Evolutionary conservation across 768 basidiomycete species (phyloP).

Genomic region (Auriscalpium vulgare): DNA sequence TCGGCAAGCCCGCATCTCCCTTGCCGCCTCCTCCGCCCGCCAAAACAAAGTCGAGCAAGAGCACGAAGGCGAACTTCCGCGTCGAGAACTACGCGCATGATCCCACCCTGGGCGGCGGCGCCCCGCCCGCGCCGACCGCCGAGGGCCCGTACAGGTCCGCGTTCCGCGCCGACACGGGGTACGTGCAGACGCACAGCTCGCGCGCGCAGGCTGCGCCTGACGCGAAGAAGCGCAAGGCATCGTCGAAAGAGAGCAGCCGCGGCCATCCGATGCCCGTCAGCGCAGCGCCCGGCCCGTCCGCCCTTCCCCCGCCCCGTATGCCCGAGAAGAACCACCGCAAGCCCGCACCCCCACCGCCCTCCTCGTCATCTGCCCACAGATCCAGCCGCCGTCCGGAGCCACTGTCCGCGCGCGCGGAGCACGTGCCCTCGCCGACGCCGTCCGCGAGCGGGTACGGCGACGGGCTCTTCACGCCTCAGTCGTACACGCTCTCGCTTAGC

Average conservation of each 20-base stretch:
- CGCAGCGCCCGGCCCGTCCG: no score
- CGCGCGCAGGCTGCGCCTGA: neutral
- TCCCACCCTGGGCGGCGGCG: conserved; percentile 8
- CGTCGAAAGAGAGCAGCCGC: neutral
- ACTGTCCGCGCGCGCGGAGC: no score
- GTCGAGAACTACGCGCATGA: conserved; percentile 12
- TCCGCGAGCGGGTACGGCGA: no score
- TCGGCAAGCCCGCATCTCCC: neutral
- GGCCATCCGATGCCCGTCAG: no score
- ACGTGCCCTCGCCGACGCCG: no score
- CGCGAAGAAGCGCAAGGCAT: neutral
- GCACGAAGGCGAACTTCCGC: conserved; percentile 8
- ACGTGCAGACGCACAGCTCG: conserved; percentile 1
- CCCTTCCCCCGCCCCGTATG: no score
- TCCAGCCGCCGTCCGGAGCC: no score
- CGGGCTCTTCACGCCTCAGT: no score
- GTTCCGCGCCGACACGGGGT: conserved; percentile 4
- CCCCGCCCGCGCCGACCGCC: conserved; percentile 5
- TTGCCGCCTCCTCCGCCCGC: neutral
- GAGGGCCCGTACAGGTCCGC: conserved; percentile 11
- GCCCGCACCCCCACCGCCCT: no score
- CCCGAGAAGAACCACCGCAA: no score
- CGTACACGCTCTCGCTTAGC: no score
- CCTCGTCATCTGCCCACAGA: no score
- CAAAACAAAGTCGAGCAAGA: neutral